Evolutionary conservation across 2,329 filamentous ascomycete species (phyloP).

Genomic region (Neocatenulostroma microsporum): DNA sequence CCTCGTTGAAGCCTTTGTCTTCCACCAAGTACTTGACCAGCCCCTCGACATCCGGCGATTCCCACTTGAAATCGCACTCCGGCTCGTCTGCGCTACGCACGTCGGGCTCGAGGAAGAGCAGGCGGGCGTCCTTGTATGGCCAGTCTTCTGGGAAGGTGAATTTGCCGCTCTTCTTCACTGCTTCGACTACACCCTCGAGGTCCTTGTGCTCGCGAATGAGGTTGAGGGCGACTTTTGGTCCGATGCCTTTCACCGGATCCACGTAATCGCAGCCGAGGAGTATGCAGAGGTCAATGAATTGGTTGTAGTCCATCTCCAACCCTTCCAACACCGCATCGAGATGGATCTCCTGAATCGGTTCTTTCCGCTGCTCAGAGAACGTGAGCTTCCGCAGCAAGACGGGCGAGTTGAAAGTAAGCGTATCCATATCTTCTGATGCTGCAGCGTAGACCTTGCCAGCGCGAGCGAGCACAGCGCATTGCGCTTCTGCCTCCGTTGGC

Average conservation of each 20-base stretch:
- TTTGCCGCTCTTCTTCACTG: slow-evolving; percentile 69
- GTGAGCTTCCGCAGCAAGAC: slow-evolving; percentile 88
- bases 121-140: slow-evolving; percentile 86
- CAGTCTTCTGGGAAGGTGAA: slow-evolving; percentile 90
- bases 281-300: slow-evolving; percentile 98
- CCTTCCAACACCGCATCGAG: slow-evolving; percentile 80
- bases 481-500: slow-evolving; percentile 93
- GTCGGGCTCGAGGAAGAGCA: slow-evolving; percentile 86
- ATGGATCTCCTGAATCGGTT: slow-evolving; percentile 93
- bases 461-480: slow-evolving; percentile 81
- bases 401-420: slow-evolving; percentile 86
- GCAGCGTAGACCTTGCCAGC: slow-evolving; percentile 95
- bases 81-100: slow-evolving; percentile 75
- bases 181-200: slow-evolving; percentile 79
- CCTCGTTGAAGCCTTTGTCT: slow-evolving; percentile 96
- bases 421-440: slow-evolving; percentile 98
- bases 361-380: slow-evolving; percentile 94
- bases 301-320: slow-evolving; percentile 71
- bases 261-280: slow-evolving; percentile 96
- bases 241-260: slow-evolving; percentile 90
- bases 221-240: slow-evolving; percentile 83
- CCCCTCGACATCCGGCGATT: slow-evolving; percentile 81
- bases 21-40: slow-evolving; percentile 82
- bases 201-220: slow-evolving; percentile 86
- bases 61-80: slow-evolving; percentile 97